Evolutionary conservation across 2,329 filamentous ascomycete genomes (phyloP), one percentile per base, ranked within the genome.

Genomic region (Alternaria arbusti): DNA sequence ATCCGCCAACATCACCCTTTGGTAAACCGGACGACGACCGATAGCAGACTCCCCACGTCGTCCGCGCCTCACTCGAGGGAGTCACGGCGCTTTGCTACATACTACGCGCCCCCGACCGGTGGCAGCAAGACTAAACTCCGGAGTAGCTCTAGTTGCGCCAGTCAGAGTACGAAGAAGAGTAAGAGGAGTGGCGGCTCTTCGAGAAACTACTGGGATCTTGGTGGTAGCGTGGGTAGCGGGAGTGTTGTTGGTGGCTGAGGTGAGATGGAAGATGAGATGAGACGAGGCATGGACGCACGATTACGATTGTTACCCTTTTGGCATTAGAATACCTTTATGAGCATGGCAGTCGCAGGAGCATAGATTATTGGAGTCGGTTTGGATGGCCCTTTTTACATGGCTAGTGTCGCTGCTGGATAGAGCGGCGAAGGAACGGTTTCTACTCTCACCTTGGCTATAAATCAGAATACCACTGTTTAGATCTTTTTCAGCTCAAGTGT

Each of bases 141-240:
- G 56, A 79, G 85, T 63, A 87, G 89, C 62, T 79, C 77, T 30
- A 96, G 92, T 78, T 97, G 93, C 78, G 93, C 93, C 5, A 97
- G 92, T 75, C 93, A 97, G 81, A 96, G 92, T 79, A 93, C 92
- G 8, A 90, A 91, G 77, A 89, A 90, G 70, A 92, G 88, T 32
- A 89, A 88, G 43, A 85, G 79, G 5, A 92, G 89, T 71, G 90
- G 88, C 68, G 86, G 88, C 32, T 94, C 91, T 47, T 92, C 90
- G 49, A 84, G 93, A 57, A 93, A 97, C 77, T 97, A 96, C 79
- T 97, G 94, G 94, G 94, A 97, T 78, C 88, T 97, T 68, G 93
- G 93, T 25, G 91, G 89, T 6, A 94, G 89, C 71, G 86, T 93
- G 23, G 92, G 91, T 2, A 94, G 91, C 59, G 91, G 91, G 4